phyloP scores from a whole-genome alignment of 1,284 basidiomycete species.

The Abortiporus biennis region DNA sequence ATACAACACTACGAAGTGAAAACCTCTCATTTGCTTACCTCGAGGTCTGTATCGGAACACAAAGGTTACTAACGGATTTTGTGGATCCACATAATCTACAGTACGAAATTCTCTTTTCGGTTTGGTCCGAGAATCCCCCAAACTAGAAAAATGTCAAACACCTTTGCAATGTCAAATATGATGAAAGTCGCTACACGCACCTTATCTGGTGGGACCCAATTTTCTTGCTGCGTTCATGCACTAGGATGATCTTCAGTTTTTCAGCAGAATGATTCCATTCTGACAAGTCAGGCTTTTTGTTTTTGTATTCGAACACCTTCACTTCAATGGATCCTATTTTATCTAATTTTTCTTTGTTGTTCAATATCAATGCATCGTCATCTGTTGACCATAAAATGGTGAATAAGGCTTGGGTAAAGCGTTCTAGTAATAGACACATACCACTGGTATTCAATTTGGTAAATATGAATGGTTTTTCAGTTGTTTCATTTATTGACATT shows the following conservation, averaged over 20 bases:
- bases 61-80: background rate
- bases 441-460: too few relatives aligned
- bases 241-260: background rate
- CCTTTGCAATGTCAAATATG: background rate
- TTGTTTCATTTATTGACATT: too few relatives aligned
- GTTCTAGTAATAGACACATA: too few relatives aligned
- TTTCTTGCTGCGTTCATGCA: conserved; percentile 5
- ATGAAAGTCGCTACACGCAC: background rate
- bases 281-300: too few relatives aligned
- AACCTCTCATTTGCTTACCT: background rate
- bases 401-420: too few relatives aligned
- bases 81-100: conserved; percentile 3
- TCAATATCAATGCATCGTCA: background rate
- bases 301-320: background rate
- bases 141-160: background rate
- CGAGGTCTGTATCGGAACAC: conserved; percentile 1
- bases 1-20: too few relatives aligned
- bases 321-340: background rate
- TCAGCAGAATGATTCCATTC: too few relatives aligned
- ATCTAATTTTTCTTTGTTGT: background rate
- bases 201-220: background rate
- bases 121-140: background rate
- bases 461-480: too few relatives aligned
- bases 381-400: background rate
- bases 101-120: background rate